These are phyloP conservation scores for Irpex lacteus DNA, from an alignment of 1,284 basidiomycete species.

Conservation along the genomic window DNA sequence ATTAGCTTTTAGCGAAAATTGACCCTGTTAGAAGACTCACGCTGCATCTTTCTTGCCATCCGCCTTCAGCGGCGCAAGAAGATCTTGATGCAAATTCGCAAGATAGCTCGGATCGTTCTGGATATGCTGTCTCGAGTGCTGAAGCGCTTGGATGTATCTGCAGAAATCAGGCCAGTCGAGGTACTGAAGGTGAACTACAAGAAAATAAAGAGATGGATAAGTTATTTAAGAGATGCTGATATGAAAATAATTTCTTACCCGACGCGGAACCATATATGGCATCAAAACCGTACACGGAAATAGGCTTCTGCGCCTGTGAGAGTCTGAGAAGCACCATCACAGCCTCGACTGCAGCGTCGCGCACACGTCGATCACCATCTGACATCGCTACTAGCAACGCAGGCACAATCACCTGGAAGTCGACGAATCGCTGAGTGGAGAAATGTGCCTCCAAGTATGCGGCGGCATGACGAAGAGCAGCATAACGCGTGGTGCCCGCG, in stretches of 20 bases:
- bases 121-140: slow-evolving; percentile 59
- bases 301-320: slow-evolving; percentile 41
- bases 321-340: slow-evolving; percentile 48
- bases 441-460: slow-evolving; percentile 80
- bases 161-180: slow-evolving; percentile 72
- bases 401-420: slow-evolving; percentile 90
- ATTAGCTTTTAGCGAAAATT: too few species aligned
- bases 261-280: slow-evolving; percentile 74
- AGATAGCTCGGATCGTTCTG: slow-evolving; percentile 69
- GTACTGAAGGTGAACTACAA: slow-evolving; percentile 69
- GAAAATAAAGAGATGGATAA: slow-evolving; percentile 4
- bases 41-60: slow-evolving; percentile 65
- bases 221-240: neutral
- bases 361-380: slow-evolving; percentile 46
- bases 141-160: slow-evolving; percentile 62
- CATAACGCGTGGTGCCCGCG: slow-evolving; percentile 24
- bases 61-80: slow-evolving; percentile 43
- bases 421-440: slow-evolving; percentile 50
- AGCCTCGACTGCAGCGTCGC: slow-evolving; percentile 65
- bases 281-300: slow-evolving; percentile 79
- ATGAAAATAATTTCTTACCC: slow-evolving; percentile 38
- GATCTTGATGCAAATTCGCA: slow-evolving; percentile 58
- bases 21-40: slow-evolving; percentile 37
- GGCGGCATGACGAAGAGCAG: slow-evolving; percentile 61
- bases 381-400: slow-evolving; percentile 69